phyloP scores from a whole-genome alignment of 2,329 filamentous ascomycete species.

The Stachybotrys chartarum region DNA sequence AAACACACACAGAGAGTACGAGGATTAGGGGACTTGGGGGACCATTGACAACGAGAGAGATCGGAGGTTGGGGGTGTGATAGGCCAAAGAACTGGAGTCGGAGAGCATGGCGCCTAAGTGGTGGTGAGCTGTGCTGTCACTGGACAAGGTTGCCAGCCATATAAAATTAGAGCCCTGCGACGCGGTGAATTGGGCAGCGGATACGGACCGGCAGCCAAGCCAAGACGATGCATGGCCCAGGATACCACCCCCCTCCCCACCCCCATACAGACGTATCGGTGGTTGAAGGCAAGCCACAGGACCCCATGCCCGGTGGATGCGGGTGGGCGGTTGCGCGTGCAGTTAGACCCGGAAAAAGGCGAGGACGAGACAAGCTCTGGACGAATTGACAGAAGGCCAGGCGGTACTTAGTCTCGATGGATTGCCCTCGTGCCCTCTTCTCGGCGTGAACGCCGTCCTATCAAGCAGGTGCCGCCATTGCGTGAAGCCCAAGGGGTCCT shows the following conservation, averaged over 20 bases:
- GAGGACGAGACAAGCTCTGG: neutral
- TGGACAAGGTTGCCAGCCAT: conserved; percentile 30
- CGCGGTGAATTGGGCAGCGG: conserved; percentile 19
- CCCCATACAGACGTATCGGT: conserved; percentile 1
- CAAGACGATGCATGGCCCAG: conserved; percentile 1
- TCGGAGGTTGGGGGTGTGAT: conserved; percentile 23
- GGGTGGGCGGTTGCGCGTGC: conserved; percentile 2
- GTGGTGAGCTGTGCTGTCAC: conserved; percentile 31
- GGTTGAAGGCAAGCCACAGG: conserved; percentile 1
- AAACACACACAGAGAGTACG: neutral
- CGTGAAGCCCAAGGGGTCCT: neutral
- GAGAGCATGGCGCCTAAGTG: conserved; percentile 34
- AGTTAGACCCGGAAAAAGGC: conserved; percentile 1
- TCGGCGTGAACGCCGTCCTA: neutral
- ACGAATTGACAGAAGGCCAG: neutral
- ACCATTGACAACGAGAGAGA: conserved; percentile 5
- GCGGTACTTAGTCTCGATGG: neutral
- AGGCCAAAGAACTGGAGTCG: conserved; percentile 24
- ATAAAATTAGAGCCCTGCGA: conserved; percentile 36
- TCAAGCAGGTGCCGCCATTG: neutral
- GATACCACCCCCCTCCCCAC: neutral
- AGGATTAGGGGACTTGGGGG: conserved; percentile 1
- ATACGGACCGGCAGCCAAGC: conserved; percentile 11
- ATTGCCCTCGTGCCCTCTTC: neutral
- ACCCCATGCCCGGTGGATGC: neutral